Conservation (phyloP, 257 asterid species). For the Solanum gandarillasii region DNA sequence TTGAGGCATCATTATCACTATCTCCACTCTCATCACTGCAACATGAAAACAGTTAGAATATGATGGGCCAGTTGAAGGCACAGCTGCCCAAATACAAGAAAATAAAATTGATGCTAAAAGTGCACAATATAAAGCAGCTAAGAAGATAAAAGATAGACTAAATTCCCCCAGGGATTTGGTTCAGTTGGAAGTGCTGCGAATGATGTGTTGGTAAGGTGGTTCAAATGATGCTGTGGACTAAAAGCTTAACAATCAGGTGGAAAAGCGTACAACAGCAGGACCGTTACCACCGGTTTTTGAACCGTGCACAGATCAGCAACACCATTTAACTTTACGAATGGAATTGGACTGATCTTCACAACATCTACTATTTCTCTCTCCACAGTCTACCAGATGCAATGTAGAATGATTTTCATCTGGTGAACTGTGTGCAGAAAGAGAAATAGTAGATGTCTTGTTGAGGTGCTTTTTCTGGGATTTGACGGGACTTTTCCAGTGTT, state of each 20-base stretch:
- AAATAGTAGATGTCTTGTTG: background rate
- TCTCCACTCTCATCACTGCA: slow-evolving; percentile 74
- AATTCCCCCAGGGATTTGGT: background rate
- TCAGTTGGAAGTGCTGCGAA: background rate
- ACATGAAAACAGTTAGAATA: slow-evolving; percentile 1
- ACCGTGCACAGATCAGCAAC: background rate
- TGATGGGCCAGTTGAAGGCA: background rate
- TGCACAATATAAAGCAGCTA: background rate
- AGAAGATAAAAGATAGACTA: background rate
- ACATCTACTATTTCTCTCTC: background rate
- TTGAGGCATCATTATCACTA: slow-evolving; percentile 37
- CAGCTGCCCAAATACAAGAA: background rate
- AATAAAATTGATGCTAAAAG: background rate
- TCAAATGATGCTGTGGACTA: background rate
- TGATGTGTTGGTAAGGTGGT: background rate
- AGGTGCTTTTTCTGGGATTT: background rate
- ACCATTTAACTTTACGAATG: background rate
- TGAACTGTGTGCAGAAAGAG: background rate
- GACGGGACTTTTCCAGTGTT: background rate
- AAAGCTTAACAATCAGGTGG: background rate
- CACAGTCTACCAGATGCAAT: background rate
- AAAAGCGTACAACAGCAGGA: background rate
- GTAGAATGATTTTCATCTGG: background rate
- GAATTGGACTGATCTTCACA: background rate
- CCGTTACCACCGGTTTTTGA: background rate